Percentiles rank a stretch among this genome's conserved stretches.
Conservation (phyloP, 2,329 filamentous ascomycete genomes). For the Phyllosticta citribraziliensis region DNA sequence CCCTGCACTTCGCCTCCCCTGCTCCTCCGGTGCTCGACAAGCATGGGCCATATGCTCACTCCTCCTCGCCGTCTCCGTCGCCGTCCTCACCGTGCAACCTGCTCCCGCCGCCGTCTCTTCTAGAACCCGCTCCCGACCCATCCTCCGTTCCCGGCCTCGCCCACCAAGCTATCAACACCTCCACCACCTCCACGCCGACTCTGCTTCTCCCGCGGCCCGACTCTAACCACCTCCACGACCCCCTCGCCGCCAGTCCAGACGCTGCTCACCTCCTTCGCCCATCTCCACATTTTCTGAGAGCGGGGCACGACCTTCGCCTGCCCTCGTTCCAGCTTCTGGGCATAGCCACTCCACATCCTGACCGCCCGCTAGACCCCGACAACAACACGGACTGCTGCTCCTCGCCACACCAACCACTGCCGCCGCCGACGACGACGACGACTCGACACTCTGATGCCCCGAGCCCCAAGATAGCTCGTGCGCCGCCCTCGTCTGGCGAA, state of each 20-base stretch:
- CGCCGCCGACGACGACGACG: conserved; percentile 25
- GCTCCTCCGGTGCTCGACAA: background rate
- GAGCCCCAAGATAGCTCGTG: conserved; percentile 22
- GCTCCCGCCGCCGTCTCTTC: conserved; percentile 2
- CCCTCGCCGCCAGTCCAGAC: background rate
- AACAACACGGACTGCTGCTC: conserved; percentile 17
- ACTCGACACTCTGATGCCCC: conserved; percentile 31
- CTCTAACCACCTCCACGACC: conserved; percentile 1
- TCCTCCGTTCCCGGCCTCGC: conserved; percentile 5
- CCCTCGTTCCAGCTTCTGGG: conserved; percentile 45
- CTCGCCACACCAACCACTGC: conserved; percentile 12
- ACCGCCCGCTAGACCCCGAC: conserved; percentile 22
- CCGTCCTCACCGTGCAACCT: conserved; percentile 1
- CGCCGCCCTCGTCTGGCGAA: conserved; percentile 8
- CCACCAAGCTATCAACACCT: background rate
- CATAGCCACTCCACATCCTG: conserved; percentile 38
- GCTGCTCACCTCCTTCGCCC: background rate
- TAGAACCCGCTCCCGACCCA: conserved; percentile 1
- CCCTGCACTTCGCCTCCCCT: background rate
- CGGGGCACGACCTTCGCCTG: conserved; percentile 32
- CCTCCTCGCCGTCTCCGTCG: background rate
- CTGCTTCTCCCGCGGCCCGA: conserved; percentile 3
- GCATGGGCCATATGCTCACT: background rate
- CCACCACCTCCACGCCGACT: conserved; percentile 5
- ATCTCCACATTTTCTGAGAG: conserved; percentile 2